These are phyloP conservation scores for Nicotiana knightiana DNA, from an alignment of 257 asterid genomes.

Conservation along the genomic window DNA sequence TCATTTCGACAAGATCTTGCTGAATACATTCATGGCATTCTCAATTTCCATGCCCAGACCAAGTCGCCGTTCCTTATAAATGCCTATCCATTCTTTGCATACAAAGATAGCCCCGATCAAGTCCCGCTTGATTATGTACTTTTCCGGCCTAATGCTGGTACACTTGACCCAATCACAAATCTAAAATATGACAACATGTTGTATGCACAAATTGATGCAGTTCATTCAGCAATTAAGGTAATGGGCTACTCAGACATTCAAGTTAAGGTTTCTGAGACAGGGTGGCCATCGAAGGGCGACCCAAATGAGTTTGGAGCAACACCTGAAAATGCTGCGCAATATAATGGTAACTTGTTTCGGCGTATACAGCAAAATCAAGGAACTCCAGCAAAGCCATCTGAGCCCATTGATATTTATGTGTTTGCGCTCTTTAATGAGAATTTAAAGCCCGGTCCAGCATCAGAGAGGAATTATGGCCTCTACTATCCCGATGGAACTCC, in stretches of 20 bases:
- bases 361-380: conserved; percentile 50
- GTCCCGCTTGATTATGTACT: conserved; percentile 59
- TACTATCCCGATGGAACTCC: conserved; percentile 78
- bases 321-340: conserved; percentile 55
- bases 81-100: conserved; percentile 90
- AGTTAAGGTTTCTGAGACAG: conserved; percentile 80
- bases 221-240: conserved; percentile 54
- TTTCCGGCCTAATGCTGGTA: conserved; percentile 69
- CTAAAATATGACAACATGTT: conserved; percentile 84
- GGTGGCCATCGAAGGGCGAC: conserved; percentile 95
- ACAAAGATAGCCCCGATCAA: conserved; percentile 50
- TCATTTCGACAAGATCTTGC: conserved; percentile 47
- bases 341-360: conserved; percentile 55
- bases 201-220: conserved; percentile 87
- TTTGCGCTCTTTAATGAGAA: conserved; percentile 92
- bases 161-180: conserved; percentile 46
- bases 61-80: conserved; percentile 72
- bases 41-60: conserved; percentile 49
- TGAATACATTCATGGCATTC: conserved; percentile 35
- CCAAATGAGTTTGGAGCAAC: conserved; percentile 69
- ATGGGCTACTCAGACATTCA: conserved; percentile 47
- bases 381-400: conserved; percentile 72
- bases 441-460: conserved; percentile 74
- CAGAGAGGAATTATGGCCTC: conserved; percentile 93
- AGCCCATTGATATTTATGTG: conserved; percentile 59